Conservation (phyloP, 2,329 filamentous ascomycete species). For the Exophiala bonariae region DNA sequence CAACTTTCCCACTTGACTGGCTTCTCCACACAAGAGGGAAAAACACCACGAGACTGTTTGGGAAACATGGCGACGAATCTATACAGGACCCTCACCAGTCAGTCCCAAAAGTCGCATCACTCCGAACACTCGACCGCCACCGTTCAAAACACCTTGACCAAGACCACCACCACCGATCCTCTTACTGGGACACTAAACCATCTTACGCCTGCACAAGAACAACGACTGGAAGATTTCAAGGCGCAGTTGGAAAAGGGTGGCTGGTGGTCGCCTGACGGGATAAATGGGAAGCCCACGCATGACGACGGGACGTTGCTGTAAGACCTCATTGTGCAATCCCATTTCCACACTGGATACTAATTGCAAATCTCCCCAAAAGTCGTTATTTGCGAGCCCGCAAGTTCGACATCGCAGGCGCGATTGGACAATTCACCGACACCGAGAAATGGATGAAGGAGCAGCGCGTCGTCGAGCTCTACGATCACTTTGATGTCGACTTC, state of each 20-base stretch:
- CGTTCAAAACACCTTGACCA: slow-evolving; percentile 14
- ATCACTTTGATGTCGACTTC: slow-evolving; percentile 79
- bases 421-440: slow-evolving; percentile 81
- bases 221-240: slow-evolving; percentile 72
- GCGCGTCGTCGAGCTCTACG: slow-evolving; percentile 75
- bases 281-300: slow-evolving; percentile 41
- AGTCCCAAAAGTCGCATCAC: slow-evolving; percentile 27
- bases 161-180: slow-evolving; percentile 28
- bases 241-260: slow-evolving; percentile 63
- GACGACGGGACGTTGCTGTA: slow-evolving; percentile 51
- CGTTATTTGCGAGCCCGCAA: slow-evolving; percentile 83
- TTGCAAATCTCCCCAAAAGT: slow-evolving; percentile 45
- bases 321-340: slow-evolving; percentile 24
- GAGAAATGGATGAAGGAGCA: slow-evolving; percentile 84
- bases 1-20: too few species aligned
- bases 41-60: too few species aligned
- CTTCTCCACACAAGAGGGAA: too few species aligned
- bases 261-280: slow-evolving; percentile 42
- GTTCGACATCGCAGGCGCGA: slow-evolving; percentile 76
- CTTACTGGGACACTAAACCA: slow-evolving; percentile 73
- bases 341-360: slow-evolving; percentile 2
- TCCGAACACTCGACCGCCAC: slow-evolving; percentile 19
- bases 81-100: slow-evolving; percentile 27
- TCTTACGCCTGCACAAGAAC: slow-evolving; percentile 67
- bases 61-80: slow-evolving; percentile 8